These are phyloP conservation scores for Phaffia australis DNA, from an alignment of 768 basidiomycete species.

Conservation along the genomic window DNA sequence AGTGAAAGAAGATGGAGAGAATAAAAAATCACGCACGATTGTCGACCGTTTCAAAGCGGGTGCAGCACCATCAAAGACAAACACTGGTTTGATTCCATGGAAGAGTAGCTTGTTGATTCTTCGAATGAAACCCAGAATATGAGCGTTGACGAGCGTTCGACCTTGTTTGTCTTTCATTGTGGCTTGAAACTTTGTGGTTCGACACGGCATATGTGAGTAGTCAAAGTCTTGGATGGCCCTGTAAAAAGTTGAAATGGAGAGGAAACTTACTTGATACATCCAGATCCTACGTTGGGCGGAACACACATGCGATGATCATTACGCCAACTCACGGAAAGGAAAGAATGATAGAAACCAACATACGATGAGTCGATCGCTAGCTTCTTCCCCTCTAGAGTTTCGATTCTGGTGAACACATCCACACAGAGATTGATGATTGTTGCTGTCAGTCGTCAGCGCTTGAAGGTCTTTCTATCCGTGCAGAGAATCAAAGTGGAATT, in stretches of 20 bases:
- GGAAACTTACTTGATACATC: constrained; percentile 69
- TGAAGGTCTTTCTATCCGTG: background rate
- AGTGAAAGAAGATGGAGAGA: background rate
- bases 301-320: background rate
- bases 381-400: constrained; percentile 86
- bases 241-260: background rate
- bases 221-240: too few relatives aligned
- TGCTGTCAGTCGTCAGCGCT: too few relatives aligned
- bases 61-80: constrained; percentile 96
- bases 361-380: constrained; percentile 94
- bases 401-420: constrained; percentile 49
- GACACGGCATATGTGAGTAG: background rate
- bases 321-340: background rate
- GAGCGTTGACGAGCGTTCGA: constrained; percentile 76
- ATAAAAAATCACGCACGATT: constrained; percentile 49
- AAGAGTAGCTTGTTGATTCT: constrained; percentile 89
- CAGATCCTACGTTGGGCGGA: constrained; percentile 49
- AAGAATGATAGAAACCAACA: background rate
- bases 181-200: constrained; percentile 63
- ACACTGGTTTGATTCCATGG: constrained; percentile 96
- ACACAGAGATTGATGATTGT: too few relatives aligned
- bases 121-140: constrained; percentile 63
- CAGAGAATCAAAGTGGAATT: constrained; percentile 29
- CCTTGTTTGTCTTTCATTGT: constrained; percentile 99
- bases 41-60: constrained; percentile 79